Evolutionary conservation across 2,329 filamentous ascomycete species (phyloP), one percentile per base, ranked within the genome.

Genomic region (Westerdykella ornata): DNA sequence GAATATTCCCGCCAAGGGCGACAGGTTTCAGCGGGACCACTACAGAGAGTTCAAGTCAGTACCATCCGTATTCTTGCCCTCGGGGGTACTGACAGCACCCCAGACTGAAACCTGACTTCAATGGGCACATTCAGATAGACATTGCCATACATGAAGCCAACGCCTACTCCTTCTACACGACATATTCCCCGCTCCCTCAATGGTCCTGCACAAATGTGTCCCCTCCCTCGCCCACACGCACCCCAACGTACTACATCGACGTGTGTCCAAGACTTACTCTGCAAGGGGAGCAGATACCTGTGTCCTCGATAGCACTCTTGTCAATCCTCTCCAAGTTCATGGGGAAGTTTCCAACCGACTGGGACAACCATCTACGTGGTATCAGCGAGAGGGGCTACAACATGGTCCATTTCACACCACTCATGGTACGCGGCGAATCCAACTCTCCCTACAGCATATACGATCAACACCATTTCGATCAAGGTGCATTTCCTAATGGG

Each of bases 391-490:
- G 92, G 46, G 89, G 89, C 35, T 98, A 98, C 75, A 98, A 98
- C 70, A 96, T 97, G 88, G 81, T 98, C 45, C 92, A 98, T 67
- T 98, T 98, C 66, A 96, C 92, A 2, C 92, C 92, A 8, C 73
- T 98, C 51, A 92, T 94, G 74, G 76, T 84, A 44, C 82, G 92
- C 45, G 92, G 92, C 43, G 76, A 74, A 34, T 98, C 92, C 39
- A 95, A 98, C 62, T 98, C 92, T 1, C 92, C 92, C 0, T 98
- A 97, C 73, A 98, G 92, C 65, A 79, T 98, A 56, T 95, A 85
- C 63, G 86, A 98, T 58, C 94, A 98, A 70, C 75, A 94, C 16
- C 75, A 76, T 34, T 98, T 94, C 73, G 94, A 98, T 62, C 77
- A 82, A 4, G 70, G 71, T 7, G 79, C 82, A 57, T 98, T 98